These are phyloP conservation scores for Hanseniaspora singularis DNA, from an alignment of 805 yeast genomes.

Conservation along the genomic window DNA sequence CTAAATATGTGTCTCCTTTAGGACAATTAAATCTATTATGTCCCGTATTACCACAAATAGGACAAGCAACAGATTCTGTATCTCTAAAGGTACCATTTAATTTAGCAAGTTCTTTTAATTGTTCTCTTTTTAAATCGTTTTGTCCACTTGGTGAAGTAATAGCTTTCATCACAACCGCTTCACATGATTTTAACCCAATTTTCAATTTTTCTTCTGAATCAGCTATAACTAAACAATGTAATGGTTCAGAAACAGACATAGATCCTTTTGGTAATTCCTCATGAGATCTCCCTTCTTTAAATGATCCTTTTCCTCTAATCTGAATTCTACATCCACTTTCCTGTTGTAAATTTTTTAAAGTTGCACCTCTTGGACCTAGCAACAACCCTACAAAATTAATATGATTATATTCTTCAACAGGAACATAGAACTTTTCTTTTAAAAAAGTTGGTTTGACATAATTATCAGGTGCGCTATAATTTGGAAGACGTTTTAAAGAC, in stretches of 20 bases:
- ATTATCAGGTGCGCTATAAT: slow-evolving; percentile 67
- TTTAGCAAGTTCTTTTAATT: slow-evolving; percentile 81
- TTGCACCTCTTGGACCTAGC: slow-evolving; percentile 92
- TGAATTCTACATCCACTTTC: slow-evolving; percentile 83
- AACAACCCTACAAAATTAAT: slow-evolving; percentile 85
- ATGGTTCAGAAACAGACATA: slow-evolving; percentile 59
- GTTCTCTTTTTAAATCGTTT: slow-evolving; percentile 81
- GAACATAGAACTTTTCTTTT: slow-evolving; percentile 71
- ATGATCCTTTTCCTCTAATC: slow-evolving; percentile 91
- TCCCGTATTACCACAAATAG: slow-evolving; percentile 53
- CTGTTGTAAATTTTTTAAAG: slow-evolving; percentile 65
- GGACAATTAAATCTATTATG: slow-evolving; percentile 60
- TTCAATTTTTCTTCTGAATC: slow-evolving; percentile 68
- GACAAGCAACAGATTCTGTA: slow-evolving; percentile 50
- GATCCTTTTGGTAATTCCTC: slow-evolving; percentile 37
- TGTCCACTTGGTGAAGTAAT: slow-evolving; percentile 85
- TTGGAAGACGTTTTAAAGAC: slow-evolving; percentile 61
- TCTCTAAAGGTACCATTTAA: slow-evolving; percentile 89
- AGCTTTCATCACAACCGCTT: slow-evolving; percentile 69
- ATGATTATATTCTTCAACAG: slow-evolving; percentile 76
- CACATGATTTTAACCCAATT: slow-evolving; percentile 61
- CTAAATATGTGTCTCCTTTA: slow-evolving; percentile 38
- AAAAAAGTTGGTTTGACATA: slow-evolving; percentile 61
- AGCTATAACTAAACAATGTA: slow-evolving; percentile 79
- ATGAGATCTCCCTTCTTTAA: slow-evolving; percentile 72